Conservation (phyloP, 1,284 basidiomycete species). For the Ceratobasidium sp. region DNA sequence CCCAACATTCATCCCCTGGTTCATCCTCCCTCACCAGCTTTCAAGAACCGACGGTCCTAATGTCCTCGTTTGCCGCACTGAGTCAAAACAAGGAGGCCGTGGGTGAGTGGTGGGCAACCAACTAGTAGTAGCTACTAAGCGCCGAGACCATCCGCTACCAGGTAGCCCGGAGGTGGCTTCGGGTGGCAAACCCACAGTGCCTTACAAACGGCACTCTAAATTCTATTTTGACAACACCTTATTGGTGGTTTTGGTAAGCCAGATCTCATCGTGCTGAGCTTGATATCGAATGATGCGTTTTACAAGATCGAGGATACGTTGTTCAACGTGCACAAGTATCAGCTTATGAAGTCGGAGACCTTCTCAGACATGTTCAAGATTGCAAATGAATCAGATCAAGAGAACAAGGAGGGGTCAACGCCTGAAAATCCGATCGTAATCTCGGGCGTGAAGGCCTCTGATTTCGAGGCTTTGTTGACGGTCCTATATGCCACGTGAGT, state of each 20-base stretch:
- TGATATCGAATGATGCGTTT: neutral
- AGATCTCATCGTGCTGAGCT: neutral
- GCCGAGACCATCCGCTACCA: too few species aligned
- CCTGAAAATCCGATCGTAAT: conserved; percentile 22
- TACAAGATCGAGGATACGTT: neutral
- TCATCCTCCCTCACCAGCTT: too few species aligned
- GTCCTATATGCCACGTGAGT: conserved; percentile 22
- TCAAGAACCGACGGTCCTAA: too few species aligned
- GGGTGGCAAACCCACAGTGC: too few species aligned
- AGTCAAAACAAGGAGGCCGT: too few species aligned
- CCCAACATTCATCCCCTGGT: too few species aligned
- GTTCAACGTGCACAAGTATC: conserved; percentile 34
- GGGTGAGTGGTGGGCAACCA: too few species aligned
- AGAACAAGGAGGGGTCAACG: neutral
- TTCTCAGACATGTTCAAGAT: conserved; percentile 24
- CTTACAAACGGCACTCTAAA: neutral
- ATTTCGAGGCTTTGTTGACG: conserved; percentile 23
- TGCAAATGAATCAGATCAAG: neutral
- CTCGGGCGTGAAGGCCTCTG: neutral
- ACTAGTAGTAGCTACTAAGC: too few species aligned
- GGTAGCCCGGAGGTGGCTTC: too few species aligned
- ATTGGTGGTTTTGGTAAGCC: neutral
- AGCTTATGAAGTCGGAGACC: conserved; percentile 17
- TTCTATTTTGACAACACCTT: conserved; percentile 21
- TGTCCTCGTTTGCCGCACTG: too few species aligned